Conservation (phyloP, 176 grass and related monocot species). For the Alloteropsis semialata region DNA sequence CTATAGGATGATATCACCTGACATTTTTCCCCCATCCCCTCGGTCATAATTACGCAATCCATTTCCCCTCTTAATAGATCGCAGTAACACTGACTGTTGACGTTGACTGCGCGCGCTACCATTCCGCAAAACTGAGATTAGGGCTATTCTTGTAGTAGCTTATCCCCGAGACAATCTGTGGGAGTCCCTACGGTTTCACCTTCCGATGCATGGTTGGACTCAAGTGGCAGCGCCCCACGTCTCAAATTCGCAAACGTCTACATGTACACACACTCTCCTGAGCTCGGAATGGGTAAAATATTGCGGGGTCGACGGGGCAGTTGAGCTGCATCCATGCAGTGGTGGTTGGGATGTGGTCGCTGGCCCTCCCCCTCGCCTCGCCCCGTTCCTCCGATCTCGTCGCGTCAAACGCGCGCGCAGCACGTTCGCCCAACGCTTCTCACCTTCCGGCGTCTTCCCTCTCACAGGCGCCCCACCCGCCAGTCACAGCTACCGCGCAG, state of each 20-base stretch:
- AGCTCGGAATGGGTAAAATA: background rate
- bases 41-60: too few species aligned
- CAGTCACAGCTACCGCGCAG: conserved; percentile 41
- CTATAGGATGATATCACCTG: too few species aligned
- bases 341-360: conserved; percentile 42
- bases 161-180: too few species aligned
- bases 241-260: background rate
- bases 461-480: conserved; percentile 19
- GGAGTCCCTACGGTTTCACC: background rate
- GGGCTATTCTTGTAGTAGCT: too few species aligned
- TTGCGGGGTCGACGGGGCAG: background rate
- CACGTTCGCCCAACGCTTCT: conserved; percentile 52
- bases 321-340: conserved; percentile 19
- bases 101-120: too few species aligned
- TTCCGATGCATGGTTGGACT: background rate
- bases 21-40: too few species aligned
- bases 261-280: background rate
- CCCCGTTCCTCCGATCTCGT: background rate
- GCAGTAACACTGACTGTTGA: too few species aligned
- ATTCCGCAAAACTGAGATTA: too few species aligned
- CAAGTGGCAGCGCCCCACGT: background rate
- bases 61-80: too few species aligned
- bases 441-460: conserved; percentile 64
- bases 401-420: background rate
- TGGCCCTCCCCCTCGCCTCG: background rate